Evolutionary conservation across 2,329 filamentous ascomycete genomes (phyloP).

Genomic region (Nemania serpens): DNA sequence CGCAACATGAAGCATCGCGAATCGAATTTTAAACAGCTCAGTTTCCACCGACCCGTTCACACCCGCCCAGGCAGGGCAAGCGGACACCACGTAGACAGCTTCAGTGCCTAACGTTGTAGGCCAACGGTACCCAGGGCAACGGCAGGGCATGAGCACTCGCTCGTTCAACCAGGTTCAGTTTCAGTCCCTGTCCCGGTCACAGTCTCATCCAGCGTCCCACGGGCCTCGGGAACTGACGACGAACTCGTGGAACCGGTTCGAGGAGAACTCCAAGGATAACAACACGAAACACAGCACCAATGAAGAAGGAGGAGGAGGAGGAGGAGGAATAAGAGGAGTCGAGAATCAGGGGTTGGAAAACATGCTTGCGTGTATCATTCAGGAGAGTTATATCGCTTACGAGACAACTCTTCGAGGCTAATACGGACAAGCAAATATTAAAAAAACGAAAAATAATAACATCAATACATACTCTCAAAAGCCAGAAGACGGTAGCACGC

Average conservation of each 20-base stretch:
- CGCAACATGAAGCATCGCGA: slow-evolving; percentile 11
- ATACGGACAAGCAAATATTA: background rate
- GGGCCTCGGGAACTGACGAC: slow-evolving; percentile 2
- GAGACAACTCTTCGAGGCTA: background rate
- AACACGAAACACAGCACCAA: slow-evolving; percentile 19
- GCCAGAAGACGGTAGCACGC: background rate
- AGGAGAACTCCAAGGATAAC: slow-evolving; percentile 2
- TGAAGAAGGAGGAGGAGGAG: background rate
- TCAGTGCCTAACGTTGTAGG: slow-evolving; percentile 6
- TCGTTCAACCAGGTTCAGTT: slow-evolving; percentile 14
- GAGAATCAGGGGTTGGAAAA: slow-evolving; percentile 19
- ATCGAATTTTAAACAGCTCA: slow-evolving; percentile 6
- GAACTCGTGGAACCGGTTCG: slow-evolving; percentile 20
- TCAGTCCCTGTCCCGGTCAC: background rate
- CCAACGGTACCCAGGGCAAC: slow-evolving; percentile 15
- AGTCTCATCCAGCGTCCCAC: slow-evolving; percentile 7
- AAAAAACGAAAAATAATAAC: background rate
- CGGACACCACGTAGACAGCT: background rate
- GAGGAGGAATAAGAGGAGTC: too few species aligned
- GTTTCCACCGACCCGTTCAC: slow-evolving; percentile 5
- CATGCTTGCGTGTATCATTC: background rate
- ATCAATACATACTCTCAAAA: slow-evolving; percentile 17
- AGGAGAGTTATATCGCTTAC: background rate
- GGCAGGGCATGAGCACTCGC: slow-evolving; percentile 16
- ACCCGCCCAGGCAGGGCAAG: background rate